Base-by-base conservation (phyloP, 179 eudicot species). In the Heliamphora pulchella region DNA sequence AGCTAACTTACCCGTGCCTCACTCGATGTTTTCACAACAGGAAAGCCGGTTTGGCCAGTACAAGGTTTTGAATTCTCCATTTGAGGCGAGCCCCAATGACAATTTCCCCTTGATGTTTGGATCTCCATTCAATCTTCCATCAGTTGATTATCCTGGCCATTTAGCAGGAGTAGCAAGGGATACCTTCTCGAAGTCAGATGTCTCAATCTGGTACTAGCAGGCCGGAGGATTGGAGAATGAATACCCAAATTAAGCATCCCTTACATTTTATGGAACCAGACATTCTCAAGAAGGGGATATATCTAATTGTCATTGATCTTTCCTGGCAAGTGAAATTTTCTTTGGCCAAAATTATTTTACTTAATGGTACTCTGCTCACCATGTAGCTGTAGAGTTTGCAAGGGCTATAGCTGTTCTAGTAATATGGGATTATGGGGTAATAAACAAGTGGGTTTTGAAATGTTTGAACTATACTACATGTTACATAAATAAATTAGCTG, bases 401-500 rank as follows among this genome's bases (percentile, higher is more conserved):
- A 51, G 69, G 44, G 47, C 39, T 55, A 53, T 57, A 13, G 67
- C 8, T 44, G 58, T 58, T 71, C 47, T 46, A 47, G 69, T 58
- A 76, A 18, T 31, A 31, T 31, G 31, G 31, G 31, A 31, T 31
- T 31, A 31, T 64, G 48, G 69, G 80, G 83, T 48, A 78, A 81
- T 81, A 76, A 81, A 53, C 71, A 75, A 58, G 73, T 48, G 50
- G 76, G 80, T 55, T 64, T 72, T 61, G 77, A 71, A 77, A n/a
- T 75, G 20, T 79, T 18, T 53, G 18, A 58, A 75, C 53, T 63
- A 31, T 48, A 43, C 63, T 48, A 78, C 48, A 6, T 80, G 79
- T 65, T 78, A 13, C 50, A 77, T 81, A 81, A 68, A 81, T 76
- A 81, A 81, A 43, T 81, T 46, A 68, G 83, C 31, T 59, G 62